Evolutionary conservation across 202 grass and related monocot genomes (phyloP), one percentile per base, ranked within the genome.

Genomic region (Bolboschoenoplectus hybrid): DNA sequence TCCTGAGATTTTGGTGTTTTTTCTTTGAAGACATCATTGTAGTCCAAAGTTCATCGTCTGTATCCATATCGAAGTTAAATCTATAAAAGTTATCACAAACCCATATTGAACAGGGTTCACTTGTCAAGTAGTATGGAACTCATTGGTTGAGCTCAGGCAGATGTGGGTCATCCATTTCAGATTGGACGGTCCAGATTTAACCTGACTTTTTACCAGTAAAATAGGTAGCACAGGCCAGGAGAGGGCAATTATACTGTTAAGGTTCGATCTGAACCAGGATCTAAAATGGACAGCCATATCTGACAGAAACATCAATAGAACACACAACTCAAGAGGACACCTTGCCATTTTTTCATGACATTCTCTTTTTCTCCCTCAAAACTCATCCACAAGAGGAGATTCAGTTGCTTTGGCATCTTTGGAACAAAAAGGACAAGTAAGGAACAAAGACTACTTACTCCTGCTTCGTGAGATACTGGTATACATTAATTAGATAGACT

Each of bases 11-110:
- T 76, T 76, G 73, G 49, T 76, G 49, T 53, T 76, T 50, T n/a
- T 53, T 53, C 72, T 55, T 76, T 76, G 26, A 55, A 46, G 12
- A 36, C 50, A 53, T 76, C 73, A 76, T 53, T 53, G 9, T 55
- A 55, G 10, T 76, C 45, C 47, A 75, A 74, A 75, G 47, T 75
- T 75, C 47, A 75, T 75, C 46, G 46, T 75, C 47, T 35, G 72
- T 35, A 75, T 51, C 49, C 19, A 76, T 38, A 36, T 55, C 73
- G 55, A 53, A 55, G 32, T 76, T 47, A 52, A 55, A 55, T 55
- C 73, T 17, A 55, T 76, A 55, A 12, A 50, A 14, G 2, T 61
- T 53, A 76, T 36, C 32, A 76, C 40, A 76, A 35, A 76, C 20
- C 47, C n/a, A 26, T 36, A 7, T 36, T 51, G 11, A 75, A 12